These are phyloP conservation scores for Termitomyces sp. DNA, from an alignment of 768 basidiomycete genomes.

Conservation along the genomic window DNA sequence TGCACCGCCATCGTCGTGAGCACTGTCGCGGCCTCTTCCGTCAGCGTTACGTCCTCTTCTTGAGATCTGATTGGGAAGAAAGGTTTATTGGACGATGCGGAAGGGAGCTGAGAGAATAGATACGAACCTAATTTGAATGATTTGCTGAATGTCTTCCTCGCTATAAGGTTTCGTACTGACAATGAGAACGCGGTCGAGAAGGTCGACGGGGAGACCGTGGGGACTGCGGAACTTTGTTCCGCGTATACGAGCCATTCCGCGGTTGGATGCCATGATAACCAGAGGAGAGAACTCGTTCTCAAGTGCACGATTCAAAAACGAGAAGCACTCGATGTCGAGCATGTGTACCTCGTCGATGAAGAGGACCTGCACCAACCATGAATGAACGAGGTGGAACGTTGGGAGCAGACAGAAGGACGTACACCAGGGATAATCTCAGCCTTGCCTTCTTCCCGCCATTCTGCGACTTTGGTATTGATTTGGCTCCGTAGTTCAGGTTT, in stretches of 20 bases:
- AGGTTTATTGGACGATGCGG: background rate
- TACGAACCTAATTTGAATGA: constrained; percentile 83
- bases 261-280: constrained; percentile 98
- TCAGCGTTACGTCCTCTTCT: constrained; percentile 91
- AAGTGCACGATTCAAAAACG: constrained; percentile 93
- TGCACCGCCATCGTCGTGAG: constrained; percentile 84
- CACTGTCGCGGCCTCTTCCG: constrained; percentile 66
- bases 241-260: constrained; percentile 91
- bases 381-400: background rate
- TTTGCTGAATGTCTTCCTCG: constrained; percentile 81
- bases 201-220: constrained; percentile 91
- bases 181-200: constrained; percentile 93
- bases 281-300: constrained; percentile 91
- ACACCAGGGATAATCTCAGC: constrained; percentile 97
- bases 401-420: constrained; percentile 21
- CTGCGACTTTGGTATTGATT: constrained; percentile 94
- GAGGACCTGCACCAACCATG: constrained; percentile 56
- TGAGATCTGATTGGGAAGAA: background rate
- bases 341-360: constrained; percentile 99
- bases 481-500: constrained; percentile 95
- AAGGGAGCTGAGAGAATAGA: background rate
- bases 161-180: constrained; percentile 88
- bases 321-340: constrained; percentile 99
- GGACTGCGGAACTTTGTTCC: constrained; percentile 94
- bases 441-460: constrained; percentile 99